Evolutionary conservation across 495 filamentous ascomycete species (phyloP).

Genomic region (Hypoxylon rickii): DNA sequence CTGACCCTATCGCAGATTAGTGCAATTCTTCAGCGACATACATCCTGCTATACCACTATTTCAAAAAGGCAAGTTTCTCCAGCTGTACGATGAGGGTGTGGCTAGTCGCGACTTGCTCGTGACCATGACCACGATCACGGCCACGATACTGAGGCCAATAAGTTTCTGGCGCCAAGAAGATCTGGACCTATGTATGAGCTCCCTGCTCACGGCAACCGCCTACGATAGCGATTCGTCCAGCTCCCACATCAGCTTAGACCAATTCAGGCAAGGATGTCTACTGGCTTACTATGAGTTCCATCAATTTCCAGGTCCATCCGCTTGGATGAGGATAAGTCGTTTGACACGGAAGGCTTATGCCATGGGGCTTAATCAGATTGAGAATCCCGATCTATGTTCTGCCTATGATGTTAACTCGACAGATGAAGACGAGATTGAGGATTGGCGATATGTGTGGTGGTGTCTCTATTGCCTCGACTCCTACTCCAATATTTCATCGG

Average conservation of each 20-base stretch:
- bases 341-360: conserved; percentile 43
- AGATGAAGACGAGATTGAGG: conserved; percentile 42
- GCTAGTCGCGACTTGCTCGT: conserved; percentile 29
- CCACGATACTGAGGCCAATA: conserved; percentile 33
- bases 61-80: conserved; percentile 33
- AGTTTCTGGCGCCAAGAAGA: conserved; percentile 26
- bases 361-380: conserved; percentile 38
- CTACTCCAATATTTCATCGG: conserved; percentile 38
- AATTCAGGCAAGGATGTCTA: conserved; percentile 41
- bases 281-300: conserved; percentile 48
- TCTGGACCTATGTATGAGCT: conserved; percentile 26
- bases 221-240: not conserved
- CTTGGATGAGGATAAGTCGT: conserved; percentile 43
- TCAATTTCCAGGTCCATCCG: conserved; percentile 39
- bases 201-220: conserved; percentile 18
- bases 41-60: conserved; percentile 40
- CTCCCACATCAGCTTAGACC: conserved; percentile 26
- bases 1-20: conserved; percentile 1
- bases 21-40: conserved; percentile 33
- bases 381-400: conserved; percentile 26
- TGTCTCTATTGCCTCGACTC: conserved; percentile 48
- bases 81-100: conserved; percentile 20
- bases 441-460: conserved; percentile 48
- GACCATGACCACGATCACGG: conserved; percentile 31
- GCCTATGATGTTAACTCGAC: conserved; percentile 12